Evolutionary conservation across 2,329 filamentous ascomycete genomes (phyloP).

Genomic region (Fusarium sp.): DNA sequence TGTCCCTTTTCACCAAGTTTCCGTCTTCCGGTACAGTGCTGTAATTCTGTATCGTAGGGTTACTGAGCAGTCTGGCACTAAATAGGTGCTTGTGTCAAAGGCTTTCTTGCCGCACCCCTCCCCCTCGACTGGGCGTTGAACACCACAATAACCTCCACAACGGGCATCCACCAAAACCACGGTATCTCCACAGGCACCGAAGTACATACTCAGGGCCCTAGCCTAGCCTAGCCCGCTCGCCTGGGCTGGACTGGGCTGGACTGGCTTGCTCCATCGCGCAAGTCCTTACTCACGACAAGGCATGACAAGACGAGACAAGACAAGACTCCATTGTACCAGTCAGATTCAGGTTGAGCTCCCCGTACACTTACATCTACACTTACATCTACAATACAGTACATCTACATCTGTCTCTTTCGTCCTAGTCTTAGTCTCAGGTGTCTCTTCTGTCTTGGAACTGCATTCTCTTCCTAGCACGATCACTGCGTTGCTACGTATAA

Average conservation of each 20-base stretch:
- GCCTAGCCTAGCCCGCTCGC: conserved; percentile 17
- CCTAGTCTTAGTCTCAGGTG: conserved; percentile 12
- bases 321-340: conserved; percentile 29
- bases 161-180: conserved; percentile 31
- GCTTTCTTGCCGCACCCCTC: conserved; percentile 39
- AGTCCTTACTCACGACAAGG: conserved; percentile 18
- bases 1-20: conserved; percentile 37
- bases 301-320: conserved; percentile 25
- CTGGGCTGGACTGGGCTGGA: conserved; percentile 23
- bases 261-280: conserved; percentile 23
- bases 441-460: conserved; percentile 12
- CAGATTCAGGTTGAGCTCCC: conserved; percentile 26
- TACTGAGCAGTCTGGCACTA: conserved; percentile 43
- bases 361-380: conserved; percentile 15
- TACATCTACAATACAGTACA: conserved; percentile 10
- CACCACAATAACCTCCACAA: conserved; percentile 36
- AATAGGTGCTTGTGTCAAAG: conserved; percentile 31
- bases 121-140: conserved; percentile 24
- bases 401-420: conserved; percentile 10
- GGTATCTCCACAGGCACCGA: conserved; percentile 40
- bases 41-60: conserved; percentile 31
- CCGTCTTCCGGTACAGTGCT: conserved; percentile 30
- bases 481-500: conserved; percentile 24
- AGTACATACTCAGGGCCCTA: conserved; percentile 38
- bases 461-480: conserved; percentile 21